phyloP scores from a whole-genome alignment of 2,329 filamentous ascomycete species.

The Sporothrix dimorphospora region DNA sequence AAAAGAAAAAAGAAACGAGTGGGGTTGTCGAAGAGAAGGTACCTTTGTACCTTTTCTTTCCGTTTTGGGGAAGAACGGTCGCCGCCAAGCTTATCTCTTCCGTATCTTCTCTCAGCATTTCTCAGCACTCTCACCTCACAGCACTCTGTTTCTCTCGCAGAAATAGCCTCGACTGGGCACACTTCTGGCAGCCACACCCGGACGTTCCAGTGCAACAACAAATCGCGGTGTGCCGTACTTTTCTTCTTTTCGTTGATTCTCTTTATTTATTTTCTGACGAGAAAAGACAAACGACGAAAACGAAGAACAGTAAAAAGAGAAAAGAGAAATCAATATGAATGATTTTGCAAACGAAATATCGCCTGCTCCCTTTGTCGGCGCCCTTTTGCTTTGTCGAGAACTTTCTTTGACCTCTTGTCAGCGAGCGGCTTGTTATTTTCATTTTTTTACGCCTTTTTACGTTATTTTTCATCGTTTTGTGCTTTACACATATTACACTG shows the following conservation, averaged over 20 bases:
- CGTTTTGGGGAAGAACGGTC: slow-evolving; percentile 8
- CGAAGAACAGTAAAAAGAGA: too few species aligned
- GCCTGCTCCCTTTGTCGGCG: neutral
- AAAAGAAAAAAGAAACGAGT: neutral
- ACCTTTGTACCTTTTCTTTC: slow-evolving; percentile 6
- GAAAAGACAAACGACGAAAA: too few species aligned
- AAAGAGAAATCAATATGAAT: neutral
- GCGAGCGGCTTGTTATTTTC: neutral
- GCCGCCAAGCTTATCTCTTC: neutral
- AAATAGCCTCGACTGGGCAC: neutral
- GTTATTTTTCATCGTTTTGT: neutral
- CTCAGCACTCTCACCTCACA: neutral
- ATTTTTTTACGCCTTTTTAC: neutral
- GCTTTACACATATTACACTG: too few species aligned
- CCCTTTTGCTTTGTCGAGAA: neutral
- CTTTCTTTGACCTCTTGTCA: slow-evolving; percentile 4
- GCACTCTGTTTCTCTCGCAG: neutral
- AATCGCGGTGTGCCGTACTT: neutral
- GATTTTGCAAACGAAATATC: neutral
- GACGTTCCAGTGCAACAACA: neutral
- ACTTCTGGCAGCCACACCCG: neutral
- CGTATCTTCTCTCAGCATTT: neutral
- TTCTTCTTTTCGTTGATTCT: neutral
- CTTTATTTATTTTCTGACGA: neutral
- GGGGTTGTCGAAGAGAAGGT: slow-evolving; percentile 10